These are phyloP conservation scores for Papiliotrema laurentii DNA, from an alignment of 1,284 basidiomycete genomes.

Conservation along the genomic window DNA sequence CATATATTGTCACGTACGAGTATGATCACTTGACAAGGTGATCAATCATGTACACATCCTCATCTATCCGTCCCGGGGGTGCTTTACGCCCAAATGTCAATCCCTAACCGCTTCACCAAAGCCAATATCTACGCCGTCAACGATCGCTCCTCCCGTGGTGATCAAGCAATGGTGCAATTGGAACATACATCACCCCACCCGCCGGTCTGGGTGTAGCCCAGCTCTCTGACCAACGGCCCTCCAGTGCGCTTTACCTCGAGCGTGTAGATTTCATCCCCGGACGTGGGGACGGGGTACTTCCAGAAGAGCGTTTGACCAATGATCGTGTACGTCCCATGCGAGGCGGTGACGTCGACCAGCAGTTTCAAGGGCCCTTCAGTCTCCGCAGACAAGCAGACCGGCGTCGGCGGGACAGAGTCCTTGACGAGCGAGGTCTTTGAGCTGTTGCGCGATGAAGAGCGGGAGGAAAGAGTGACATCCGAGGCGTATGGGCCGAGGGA, in stretches of 20 bases:
- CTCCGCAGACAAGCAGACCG: too few relatives aligned
- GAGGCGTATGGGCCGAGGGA: conserved; percentile 25
- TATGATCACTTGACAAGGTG: too few relatives aligned
- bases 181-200: conserved; percentile 38
- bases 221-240: conserved; percentile 50
- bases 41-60: too few relatives aligned
- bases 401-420: too few relatives aligned
- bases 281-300: conserved; percentile 70
- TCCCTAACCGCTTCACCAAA: background rate
- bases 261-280: conserved; percentile 55
- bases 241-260: conserved; percentile 63
- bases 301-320: conserved; percentile 69
- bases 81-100: background rate
- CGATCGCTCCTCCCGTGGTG: background rate
- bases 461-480: background rate
- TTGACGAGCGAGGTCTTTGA: conserved; percentile 8
- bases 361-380: too few relatives aligned
- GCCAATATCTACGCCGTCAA: background rate
- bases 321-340: conserved; percentile 64
- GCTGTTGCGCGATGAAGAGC: conserved; percentile 1
- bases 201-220: conserved; percentile 17
- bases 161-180: conserved; percentile 21
- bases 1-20: too few relatives aligned
- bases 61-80: background rate
- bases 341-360: conserved; percentile 54